Percentiles rank a stretch among this genome's conserved stretches.
These are phyloP conservation scores for Prunus yedoensis DNA, from an alignment of 331 rosid species.

Conservation along the genomic window DNA sequence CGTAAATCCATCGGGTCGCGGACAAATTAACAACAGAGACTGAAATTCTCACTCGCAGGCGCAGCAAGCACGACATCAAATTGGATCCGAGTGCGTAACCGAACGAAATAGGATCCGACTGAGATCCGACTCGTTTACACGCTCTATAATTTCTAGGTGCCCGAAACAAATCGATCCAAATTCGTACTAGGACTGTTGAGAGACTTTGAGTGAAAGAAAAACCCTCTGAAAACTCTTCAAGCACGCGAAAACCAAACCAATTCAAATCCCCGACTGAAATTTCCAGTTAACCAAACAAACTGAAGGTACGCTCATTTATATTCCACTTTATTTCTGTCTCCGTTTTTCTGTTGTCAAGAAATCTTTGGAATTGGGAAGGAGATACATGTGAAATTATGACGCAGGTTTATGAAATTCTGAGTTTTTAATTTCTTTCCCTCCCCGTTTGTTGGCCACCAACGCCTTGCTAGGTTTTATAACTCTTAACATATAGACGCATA, in stretches of 20 bases:
- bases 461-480: constrained; percentile 7
- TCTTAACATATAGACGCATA: background rate
- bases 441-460: background rate
- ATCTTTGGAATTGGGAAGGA: background rate
- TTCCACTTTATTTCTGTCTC: background rate
- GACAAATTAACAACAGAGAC: background rate
- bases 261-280: background rate
- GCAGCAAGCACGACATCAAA: background rate
- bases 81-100: background rate
- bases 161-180: background rate
- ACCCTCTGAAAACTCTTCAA: background rate
- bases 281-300: background rate
- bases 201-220: background rate
- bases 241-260: background rate
- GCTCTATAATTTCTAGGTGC: background rate
- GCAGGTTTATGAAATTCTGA: background rate
- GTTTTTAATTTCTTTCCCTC: background rate
- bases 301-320: background rate
- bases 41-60: background rate
- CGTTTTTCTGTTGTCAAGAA: background rate
- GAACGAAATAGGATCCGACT: background rate
- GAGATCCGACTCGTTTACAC: constrained; percentile 1
- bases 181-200: constrained; percentile 2
- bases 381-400: background rate
- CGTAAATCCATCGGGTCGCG: background rate